Evolutionary conservation across 208 protist species (phyloP), one percentile per base, ranked within the genome.

Genomic region (Sergeia podlipaevii): DNA sequence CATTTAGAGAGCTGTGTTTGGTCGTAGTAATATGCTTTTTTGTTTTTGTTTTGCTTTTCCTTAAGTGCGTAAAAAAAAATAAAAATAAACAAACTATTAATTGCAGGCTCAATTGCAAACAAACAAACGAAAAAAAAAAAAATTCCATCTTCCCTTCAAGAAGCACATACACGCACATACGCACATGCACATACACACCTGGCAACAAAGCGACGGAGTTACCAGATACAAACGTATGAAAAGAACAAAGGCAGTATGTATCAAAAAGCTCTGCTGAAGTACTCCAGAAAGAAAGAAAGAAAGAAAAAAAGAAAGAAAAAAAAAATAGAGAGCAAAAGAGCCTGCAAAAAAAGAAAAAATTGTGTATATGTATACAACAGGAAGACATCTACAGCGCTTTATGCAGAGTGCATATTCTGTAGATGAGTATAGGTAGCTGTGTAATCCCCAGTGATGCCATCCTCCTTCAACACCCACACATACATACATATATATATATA

Each of bases 221-320:
- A 53, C 26, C 41, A 46, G 17, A 46, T 18, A 46, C 41, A 21
- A 52, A 7, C 17, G 18, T 33, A 45, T 42, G 43, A 39, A 49
- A 60, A 43, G 50, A 49, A 39, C 29, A 36, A 41, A 18, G 13
- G 41, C 30, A 60, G n/a, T n/a, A n/a, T n/a, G n/a, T n/a, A n/a
- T n/a, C n/a, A n/a, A n/a, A n/a, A n/a, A n/a, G n/a, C n/a, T n/a
- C n/a, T n/a, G n/a, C n/a, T n/a, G n/a, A n/a, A n/a, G n/a, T n/a
- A n/a, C n/a, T n/a, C n/a, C n/a, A 66, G 37, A 49, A 11, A 44
- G 33, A 51, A 15, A 51, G 21, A 38, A 33, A 41, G 13, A 49
- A 49, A 45, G 38, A 23, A 27, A 59, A 59, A 64, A 45, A 45
- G 28, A 45, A 45, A 54, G 36, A 38, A 30, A 41, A 54, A 33